Percentiles rank a stretch among this genome's conserved stretches.
These are phyloP conservation scores for Rubus idaeus DNA, from an alignment of 306 rosid species.

Conservation along the genomic window DNA sequence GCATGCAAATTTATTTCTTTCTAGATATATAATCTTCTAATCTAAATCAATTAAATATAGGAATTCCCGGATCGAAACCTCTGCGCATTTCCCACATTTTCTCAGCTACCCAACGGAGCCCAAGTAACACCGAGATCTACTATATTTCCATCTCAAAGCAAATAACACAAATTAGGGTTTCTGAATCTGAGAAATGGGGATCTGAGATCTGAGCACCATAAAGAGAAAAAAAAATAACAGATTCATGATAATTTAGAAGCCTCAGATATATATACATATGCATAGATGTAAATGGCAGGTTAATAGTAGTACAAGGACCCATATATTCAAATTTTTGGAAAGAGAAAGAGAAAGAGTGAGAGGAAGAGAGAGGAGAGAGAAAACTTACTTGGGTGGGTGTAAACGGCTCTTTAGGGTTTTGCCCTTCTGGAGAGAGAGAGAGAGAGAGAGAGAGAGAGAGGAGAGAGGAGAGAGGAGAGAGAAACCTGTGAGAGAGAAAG, in stretches of 20 bases:
- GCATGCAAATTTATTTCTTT: background rate
- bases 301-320: conserved; percentile 78
- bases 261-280: conserved; percentile 27
- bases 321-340: conserved; percentile 62
- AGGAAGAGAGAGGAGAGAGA: conserved; percentile 48
- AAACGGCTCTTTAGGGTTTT: conserved; percentile 99
- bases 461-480: conserved; percentile 35
- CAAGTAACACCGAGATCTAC: conserved; percentile 39
- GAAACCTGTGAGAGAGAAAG: conserved; percentile 40
- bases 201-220: conserved; percentile 26
- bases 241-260: conserved; percentile 2
- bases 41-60: conserved; percentile 29
- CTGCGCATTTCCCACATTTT: conserved; percentile 34
- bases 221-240: background rate
- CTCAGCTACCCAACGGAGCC: conserved; percentile 18
- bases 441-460: conserved; percentile 44
- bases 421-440: conserved; percentile 97
- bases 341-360: conserved; percentile 31
- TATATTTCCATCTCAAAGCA: conserved; percentile 24
- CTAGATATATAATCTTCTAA: conserved; percentile 11
- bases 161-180: background rate
- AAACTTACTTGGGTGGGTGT: conserved; percentile 98
- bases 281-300: conserved; percentile 48
- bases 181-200: conserved; percentile 35
- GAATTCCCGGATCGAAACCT: conserved; percentile 37